phyloP scores from a whole-genome alignment of 805 yeast species.

The Brettanomyces nanus region DNA sequence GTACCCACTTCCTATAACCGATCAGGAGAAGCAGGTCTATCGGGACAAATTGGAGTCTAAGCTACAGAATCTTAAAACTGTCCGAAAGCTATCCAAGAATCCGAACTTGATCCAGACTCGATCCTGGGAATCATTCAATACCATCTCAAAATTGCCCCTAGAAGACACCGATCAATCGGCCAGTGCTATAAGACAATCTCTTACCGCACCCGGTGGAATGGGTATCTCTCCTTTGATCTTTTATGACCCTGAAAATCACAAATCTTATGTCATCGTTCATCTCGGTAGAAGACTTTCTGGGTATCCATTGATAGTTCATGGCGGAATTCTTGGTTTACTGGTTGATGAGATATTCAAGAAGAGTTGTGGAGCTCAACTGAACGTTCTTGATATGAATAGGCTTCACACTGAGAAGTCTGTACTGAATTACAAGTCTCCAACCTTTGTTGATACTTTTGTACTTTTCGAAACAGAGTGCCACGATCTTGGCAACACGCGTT shows the following conservation, averaged over 20 bases:
- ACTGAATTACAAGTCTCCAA: conserved; percentile 58
- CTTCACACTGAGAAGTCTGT: conserved; percentile 41
- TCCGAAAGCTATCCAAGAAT: conserved; percentile 35
- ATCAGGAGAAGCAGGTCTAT: conserved; percentile 17
- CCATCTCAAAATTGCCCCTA: conserved; percentile 28
- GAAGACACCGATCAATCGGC: conserved; percentile 19
- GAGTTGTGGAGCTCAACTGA: conserved; percentile 15
- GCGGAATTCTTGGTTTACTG: conserved; percentile 78
- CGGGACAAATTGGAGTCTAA: conserved; percentile 34
- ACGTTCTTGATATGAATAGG: conserved; percentile 25
- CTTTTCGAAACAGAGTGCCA: conserved; percentile 30
- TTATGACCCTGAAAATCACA: conserved; percentile 44
- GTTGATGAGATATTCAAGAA: conserved; percentile 65
- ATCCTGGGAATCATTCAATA: conserved; percentile 39
- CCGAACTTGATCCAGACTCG: conserved; percentile 30
- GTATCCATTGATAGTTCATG: conserved; percentile 81
- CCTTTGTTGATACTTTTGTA: conserved; percentile 70
- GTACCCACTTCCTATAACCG: conserved; percentile 17
- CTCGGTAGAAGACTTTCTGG: conserved; percentile 77
- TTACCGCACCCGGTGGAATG: conserved; percentile 72
- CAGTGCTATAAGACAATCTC: conserved; percentile 23
- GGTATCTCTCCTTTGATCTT: conserved; percentile 66
- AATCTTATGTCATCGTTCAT: conserved; percentile 62
- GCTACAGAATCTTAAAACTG: conserved; percentile 41
- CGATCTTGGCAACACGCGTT: not conserved